phyloP scores from a whole-genome alignment of 2,329 filamentous ascomycete species.

The Penicillium sp. region DNA sequence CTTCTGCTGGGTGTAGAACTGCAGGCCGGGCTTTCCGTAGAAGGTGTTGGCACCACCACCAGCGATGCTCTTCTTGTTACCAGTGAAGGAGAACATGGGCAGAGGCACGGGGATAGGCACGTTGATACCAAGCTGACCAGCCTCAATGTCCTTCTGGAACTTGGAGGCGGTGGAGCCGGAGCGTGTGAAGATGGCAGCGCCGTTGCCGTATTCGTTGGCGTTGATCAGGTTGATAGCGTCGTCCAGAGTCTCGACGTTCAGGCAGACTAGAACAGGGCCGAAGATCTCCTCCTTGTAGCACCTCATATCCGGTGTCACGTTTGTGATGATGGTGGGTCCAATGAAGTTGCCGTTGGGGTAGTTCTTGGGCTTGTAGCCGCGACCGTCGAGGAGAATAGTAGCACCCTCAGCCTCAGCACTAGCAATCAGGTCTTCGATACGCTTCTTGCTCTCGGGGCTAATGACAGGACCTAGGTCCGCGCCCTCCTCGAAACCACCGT shows the following conservation, averaged over 20 bases:
- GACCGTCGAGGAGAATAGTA: slow-evolving; percentile 66
- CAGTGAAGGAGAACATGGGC: slow-evolving; percentile 68
- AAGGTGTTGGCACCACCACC: slow-evolving; percentile 93
- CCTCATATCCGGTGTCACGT: slow-evolving; percentile 67
- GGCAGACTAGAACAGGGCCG: slow-evolving; percentile 67
- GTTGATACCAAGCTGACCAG: slow-evolving; percentile 69
- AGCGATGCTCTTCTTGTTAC: slow-evolving; percentile 86
- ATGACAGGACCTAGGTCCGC: slow-evolving; percentile 69
- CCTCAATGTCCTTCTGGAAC: slow-evolving; percentile 69
- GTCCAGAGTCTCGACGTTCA: slow-evolving; percentile 63
- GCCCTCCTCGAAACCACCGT: slow-evolving; percentile 66
- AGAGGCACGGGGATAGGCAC: slow-evolving; percentile 67
- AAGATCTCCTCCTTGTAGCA: slow-evolving; percentile 72
- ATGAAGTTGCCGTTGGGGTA: slow-evolving; percentile 71
- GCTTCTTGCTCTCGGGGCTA: slow-evolving; percentile 65
- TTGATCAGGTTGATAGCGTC: slow-evolving; percentile 69
- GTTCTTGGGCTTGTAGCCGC: slow-evolving; percentile 64
- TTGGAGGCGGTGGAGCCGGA: slow-evolving; percentile 63
- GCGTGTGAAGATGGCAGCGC: slow-evolving; percentile 67
- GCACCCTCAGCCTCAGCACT: slow-evolving; percentile 67
- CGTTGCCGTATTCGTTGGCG: slow-evolving; percentile 69
- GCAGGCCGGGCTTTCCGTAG: slow-evolving; percentile 88
- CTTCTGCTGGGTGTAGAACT: slow-evolving; percentile 97
- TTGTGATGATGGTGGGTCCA: slow-evolving; percentile 67
- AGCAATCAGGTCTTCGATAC: slow-evolving; percentile 65